Base-by-base conservation (phyloP, 306 rosid genomes). In the Prunus padus region DNA sequence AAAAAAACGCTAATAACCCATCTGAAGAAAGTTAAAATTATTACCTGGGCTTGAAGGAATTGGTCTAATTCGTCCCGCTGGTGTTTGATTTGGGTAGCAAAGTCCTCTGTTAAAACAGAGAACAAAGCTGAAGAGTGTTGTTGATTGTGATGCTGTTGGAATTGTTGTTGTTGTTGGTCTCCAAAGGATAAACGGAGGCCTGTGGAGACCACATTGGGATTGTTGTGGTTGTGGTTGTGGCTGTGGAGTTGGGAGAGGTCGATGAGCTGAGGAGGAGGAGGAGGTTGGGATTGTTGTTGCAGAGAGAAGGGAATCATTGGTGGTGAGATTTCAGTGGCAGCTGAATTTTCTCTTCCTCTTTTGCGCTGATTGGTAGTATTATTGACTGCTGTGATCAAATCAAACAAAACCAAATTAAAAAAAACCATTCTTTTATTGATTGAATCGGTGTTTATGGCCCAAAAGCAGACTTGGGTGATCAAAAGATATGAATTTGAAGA, bases 211-310 rank as follows among this genome's bases (percentile, higher is more conserved):
- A 82, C 90, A 88, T 90, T 93, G 67, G 86, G 87, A 11, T 84
- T 57, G 51, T 13, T 91, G 5, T 83, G 92, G 11, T 19, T 88
- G 4, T 83, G 90, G 54, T 76, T 75, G 37, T 56, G 78, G 51
- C 55, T 81, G 55, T 94, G 97, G 83, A 92, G 93, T 73, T 92
- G 97, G 74, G 98, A 88, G 67, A 90, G 87, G 66, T 95, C 92
- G 73, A 90, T 77, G 62, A 95, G 88, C 68, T 86, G 97, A 66
- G 93, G 82, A 73, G 86, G n/a, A n/a, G n/a, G 91, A 31, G 89
- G 83, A 76, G 89, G 65, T 22, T 87, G 88, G 3, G 90, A 79
- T 71, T 80, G 79, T 49, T 78, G 83, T 22, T 87, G 97, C 55
- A 83, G 12, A 72, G 89, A 82, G 83, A 83, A 85, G 26, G 84